These are phyloP conservation scores for Vicia sativa DNA, from an alignment of 306 rosid genomes.

Conservation along the genomic window DNA sequence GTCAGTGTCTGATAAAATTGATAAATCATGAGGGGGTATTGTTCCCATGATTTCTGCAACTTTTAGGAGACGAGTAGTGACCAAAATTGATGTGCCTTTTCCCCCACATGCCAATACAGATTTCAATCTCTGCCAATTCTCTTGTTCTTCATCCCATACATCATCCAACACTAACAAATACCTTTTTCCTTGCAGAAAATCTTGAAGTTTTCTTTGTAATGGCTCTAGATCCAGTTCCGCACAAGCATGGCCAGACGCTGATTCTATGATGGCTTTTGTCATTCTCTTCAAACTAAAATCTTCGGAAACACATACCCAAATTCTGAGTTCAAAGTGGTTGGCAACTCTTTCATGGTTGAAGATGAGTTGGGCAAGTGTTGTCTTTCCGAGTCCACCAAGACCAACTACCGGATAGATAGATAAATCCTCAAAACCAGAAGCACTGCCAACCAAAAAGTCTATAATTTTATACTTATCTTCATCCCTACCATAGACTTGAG, in stretches of 20 bases:
- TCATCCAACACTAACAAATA: constrained; percentile 34
- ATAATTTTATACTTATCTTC: constrained; percentile 13
- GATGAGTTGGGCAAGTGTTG: constrained; percentile 16
- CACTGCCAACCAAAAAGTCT: constrained; percentile 8
- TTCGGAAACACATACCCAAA: constrained; percentile 29
- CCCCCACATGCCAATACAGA: constrained; percentile 1
- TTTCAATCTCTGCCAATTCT: constrained; percentile 19
- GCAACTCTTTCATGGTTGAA: constrained; percentile 18
- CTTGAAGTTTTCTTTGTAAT: not conserved
- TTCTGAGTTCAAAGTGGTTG: constrained; percentile 22
- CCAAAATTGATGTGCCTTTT: constrained; percentile 30
- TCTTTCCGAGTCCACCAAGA: constrained; percentile 36
- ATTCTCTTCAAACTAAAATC: constrained; percentile 33
- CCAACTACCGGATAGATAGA: constrained; percentile 14
- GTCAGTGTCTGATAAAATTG: not conserved
- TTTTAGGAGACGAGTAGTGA: constrained; percentile 2
- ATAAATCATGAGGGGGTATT: not conserved
- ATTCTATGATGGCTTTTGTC: constrained; percentile 18
- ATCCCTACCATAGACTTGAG: constrained; percentile 28
- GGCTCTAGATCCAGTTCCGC: constrained; percentile 25
- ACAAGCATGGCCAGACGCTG: not conserved
- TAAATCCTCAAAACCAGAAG: not conserved
- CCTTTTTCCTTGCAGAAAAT: not conserved
- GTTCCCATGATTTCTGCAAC: constrained; percentile 26
- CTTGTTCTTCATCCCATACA: constrained; percentile 13